Evolutionary conservation across 345 rosid species (phyloP).

Genomic region (Rhodamnia argentea): DNA sequence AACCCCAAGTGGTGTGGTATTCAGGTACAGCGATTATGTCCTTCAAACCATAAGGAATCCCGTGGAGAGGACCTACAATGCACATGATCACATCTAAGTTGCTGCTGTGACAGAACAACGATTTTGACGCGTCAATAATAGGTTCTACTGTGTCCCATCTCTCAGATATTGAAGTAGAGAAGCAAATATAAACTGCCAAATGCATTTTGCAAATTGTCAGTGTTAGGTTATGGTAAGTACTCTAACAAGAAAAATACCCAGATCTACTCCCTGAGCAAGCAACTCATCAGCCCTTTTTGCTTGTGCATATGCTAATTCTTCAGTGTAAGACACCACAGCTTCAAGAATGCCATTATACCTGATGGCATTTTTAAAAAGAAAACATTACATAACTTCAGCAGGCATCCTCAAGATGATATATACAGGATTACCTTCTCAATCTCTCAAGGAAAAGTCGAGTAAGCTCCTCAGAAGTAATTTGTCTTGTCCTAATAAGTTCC

Average conservation of each 20-base stretch:
- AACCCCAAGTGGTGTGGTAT: slow-evolving; percentile 93
- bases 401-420: not conserved
- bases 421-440: slow-evolving; percentile 42
- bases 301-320: slow-evolving; percentile 70
- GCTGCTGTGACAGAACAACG: not conserved
- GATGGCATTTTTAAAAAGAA: not conserved
- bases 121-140: not conserved
- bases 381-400: not conserved
- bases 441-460: slow-evolving; percentile 44
- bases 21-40: slow-evolving; percentile 68
- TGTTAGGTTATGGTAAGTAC: not conserved
- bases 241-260: slow-evolving; percentile 29
- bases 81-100: not conserved
- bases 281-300: slow-evolving; percentile 79
- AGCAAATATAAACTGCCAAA: not conserved
- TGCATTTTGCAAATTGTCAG: not conserved
- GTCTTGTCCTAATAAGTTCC: slow-evolving; percentile 56
- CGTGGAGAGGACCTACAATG: slow-evolving; percentile 76
- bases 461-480: slow-evolving; percentile 66
- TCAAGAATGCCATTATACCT: slow-evolving; percentile 71
- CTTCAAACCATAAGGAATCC: slow-evolving; percentile 86
- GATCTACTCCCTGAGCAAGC: slow-evolving; percentile 64
- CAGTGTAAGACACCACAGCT: slow-evolving; percentile 67
- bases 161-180: not conserved
- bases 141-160: not conserved